Evolutionary conservation across 768 basidiomycete species (phyloP), one percentile per base, ranked within the genome.

Genomic region (Tricholoma bakamatsutake): DNA sequence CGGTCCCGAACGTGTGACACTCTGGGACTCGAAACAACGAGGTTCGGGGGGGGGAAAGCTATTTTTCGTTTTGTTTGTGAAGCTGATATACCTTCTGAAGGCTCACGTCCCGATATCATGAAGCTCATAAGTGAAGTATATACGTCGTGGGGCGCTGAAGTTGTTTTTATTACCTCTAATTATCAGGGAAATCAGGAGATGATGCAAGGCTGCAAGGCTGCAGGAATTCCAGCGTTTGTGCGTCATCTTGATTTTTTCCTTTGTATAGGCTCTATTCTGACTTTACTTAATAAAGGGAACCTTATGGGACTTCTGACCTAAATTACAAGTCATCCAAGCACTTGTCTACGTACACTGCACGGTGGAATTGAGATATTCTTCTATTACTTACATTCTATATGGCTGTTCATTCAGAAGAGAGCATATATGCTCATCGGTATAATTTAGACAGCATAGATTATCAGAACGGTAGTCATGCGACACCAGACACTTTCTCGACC

Each of bases 81-180:
- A 13, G 31, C 27, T 54, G 31, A 51, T 28, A 56, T 34, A 45
- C 12, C 21, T 43, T 54, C 13, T 52, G 31, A 2, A 80, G 79
- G 80, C 2, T 86, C 88, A 18, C 82, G 89, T 53, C 90, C 90
- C 18, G 87, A 91, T 60, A 78, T 81, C 4, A 87, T 90, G 85
- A 83, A 88, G 67, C 74, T 92, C 48, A 77, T 91, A 61, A 83
- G 80, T 66, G 86, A 89, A 54, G 80, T 73, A 1, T 90, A 88
- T 62, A 69, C 76, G n/a, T 80, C 78, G n/a, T 92, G 88, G 88
- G 77, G 81, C 9, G 90, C 90, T 2, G 90, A 92, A 66, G 82
- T 92, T 13, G 82, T 91, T 11, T 90, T 91, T 68, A 89, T 91
- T 63, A 92, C 89, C 12, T 89, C 88, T 4, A 92, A 92, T 69